Base-by-base conservation (phyloP, 2,329 filamentous ascomycete genomes). In the Kalaharituber pfeilii region DNA sequence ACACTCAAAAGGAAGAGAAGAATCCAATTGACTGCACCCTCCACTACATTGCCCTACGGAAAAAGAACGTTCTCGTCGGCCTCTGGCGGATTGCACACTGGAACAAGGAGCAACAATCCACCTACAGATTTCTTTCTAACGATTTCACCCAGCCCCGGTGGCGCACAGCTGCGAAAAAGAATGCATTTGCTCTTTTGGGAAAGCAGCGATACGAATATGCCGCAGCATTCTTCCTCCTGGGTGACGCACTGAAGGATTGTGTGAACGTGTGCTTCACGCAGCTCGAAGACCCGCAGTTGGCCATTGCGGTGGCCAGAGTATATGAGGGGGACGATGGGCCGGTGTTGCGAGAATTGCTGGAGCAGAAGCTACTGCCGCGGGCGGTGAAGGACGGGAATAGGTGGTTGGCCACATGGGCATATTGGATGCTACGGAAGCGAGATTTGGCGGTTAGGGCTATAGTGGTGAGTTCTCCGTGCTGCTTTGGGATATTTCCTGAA, bases 361-460 rank as follows among this genome's bases (percentile, higher is more conserved):
- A 85, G 63, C 84, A 94, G 9, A 84, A 82, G 57, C 78, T 96
- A 1, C 72, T 96, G 0, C 77, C 80, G 0, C 70, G 84, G 58
- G 91, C 91, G 18, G 80, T 84, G 0, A 75, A 80, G 39, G 81
- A 89, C 59, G 86, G 86, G 2, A 89, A 98, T 65, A 77, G 89
- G 55, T 98, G 91, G 89, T 77, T 94, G 56, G 85, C 88, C 9
- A 91, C 84, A 0, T 98, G 91, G 91, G 85, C 86, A 2, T 94
- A 94, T 66, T 94, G 86, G 82, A 85, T 94, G 75, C 74, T 96
- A 4, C 80, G 80, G 33, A 77, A 84, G 58, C 79, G 81, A 57
- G 84, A 93, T 61, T 84, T 87, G 73, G 84, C 89, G 5, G 86
- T 95, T 5, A 79, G 85, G 52, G 80, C 83, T 5, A 72, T 98